A percentile compares a stretch with the other conserved stretches of the same genome.
Conservation (phyloP, 2,329 filamentous ascomycete genomes). For the Penicillium concentricum region DNA sequence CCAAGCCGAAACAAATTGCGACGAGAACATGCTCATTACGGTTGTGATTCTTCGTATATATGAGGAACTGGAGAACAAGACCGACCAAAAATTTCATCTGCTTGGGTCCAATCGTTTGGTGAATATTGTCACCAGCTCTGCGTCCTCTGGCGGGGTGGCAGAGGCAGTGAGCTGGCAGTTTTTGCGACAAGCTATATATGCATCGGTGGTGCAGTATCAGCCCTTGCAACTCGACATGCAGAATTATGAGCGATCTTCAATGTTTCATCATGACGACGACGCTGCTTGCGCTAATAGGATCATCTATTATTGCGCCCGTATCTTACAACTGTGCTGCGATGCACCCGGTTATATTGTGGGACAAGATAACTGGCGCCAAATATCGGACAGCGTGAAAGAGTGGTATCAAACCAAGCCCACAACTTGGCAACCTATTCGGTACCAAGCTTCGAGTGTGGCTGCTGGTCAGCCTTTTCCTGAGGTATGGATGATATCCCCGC, state of each 20-base stretch:
- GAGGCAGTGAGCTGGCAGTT: slow-evolving; percentile 47
- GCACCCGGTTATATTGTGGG: slow-evolving; percentile 22
- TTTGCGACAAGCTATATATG: slow-evolving; percentile 44
- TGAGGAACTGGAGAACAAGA: slow-evolving; percentile 42
- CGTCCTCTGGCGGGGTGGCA: slow-evolving; percentile 40
- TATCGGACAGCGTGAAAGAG: slow-evolving; percentile 27
- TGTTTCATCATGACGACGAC: slow-evolving; percentile 40
- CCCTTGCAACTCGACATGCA: slow-evolving; percentile 39
- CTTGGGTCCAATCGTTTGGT: slow-evolving; percentile 41
- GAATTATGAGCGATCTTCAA: slow-evolving; percentile 40
- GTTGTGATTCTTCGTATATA: slow-evolving; percentile 52
- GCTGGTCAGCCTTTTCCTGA: slow-evolving; percentile 33
- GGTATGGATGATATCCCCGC: slow-evolving; percentile 38
- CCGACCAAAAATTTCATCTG: slow-evolving; percentile 39
- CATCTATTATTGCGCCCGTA: slow-evolving; percentile 41
- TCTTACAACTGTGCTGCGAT: slow-evolving; percentile 32
- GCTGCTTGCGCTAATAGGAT: slow-evolving; percentile 40
- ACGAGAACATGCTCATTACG: slow-evolving; percentile 49
- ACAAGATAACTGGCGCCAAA: slow-evolving; percentile 22
- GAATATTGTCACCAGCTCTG: slow-evolving; percentile 40
- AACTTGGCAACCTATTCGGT: slow-evolving; percentile 36
- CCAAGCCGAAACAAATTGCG: slow-evolving; percentile 43
- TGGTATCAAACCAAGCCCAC: slow-evolving; percentile 33
- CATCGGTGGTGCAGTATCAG: slow-evolving; percentile 38
- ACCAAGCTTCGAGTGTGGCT: slow-evolving; percentile 25